These are phyloP conservation scores for Venustampulla echinocandica DNA, from an alignment of 495 filamentous ascomycete genomes.

Conservation along the genomic window DNA sequence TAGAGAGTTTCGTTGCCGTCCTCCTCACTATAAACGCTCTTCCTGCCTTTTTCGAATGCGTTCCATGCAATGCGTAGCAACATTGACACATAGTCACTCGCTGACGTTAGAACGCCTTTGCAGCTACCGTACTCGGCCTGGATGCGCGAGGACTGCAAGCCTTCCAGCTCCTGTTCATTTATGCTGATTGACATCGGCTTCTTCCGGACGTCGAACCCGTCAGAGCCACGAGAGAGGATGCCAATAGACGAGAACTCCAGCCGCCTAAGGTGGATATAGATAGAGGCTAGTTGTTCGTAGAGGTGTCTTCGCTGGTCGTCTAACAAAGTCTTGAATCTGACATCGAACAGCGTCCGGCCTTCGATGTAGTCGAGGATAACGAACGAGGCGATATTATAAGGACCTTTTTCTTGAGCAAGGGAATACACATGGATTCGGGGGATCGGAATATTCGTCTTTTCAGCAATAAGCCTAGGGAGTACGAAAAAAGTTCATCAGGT, in stretches of 20 bases:
- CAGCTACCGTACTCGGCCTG: slow-evolving; percentile 6
- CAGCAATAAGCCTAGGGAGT: slow-evolving; percentile 16
- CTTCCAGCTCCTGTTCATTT: slow-evolving; percentile 24
- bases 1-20: slow-evolving; percentile 14
- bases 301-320: slow-evolving; percentile 15
- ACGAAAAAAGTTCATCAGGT: slow-evolving; percentile 1
- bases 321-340: slow-evolving; percentile 9
- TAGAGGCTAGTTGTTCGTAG: slow-evolving; percentile 19
- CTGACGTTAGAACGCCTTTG: slow-evolving; percentile 13
- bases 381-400: slow-evolving; percentile 21
- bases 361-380: slow-evolving; percentile 26
- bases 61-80: slow-evolving; percentile 20
- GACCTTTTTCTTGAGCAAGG: slow-evolving; percentile 8
- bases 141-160: slow-evolving; percentile 17
- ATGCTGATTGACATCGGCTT: slow-evolving; percentile 17
- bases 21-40: slow-evolving; percentile 6
- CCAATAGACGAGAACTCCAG: slow-evolving; percentile 26
- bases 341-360: slow-evolving; percentile 15
- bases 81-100: slow-evolving; percentile 21
- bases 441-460: slow-evolving; percentile 24
- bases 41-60: slow-evolving; percentile 14
- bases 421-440: slow-evolving; percentile 20
- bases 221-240: slow-evolving; percentile 6
- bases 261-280: slow-evolving; percentile 24
- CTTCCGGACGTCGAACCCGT: slow-evolving; percentile 21